A percentile compares a stretch with the other conserved stretches of the same genome.
Conservation (phyloP, 1,284 basidiomycete genomes). For the Trametes sp. region DNA sequence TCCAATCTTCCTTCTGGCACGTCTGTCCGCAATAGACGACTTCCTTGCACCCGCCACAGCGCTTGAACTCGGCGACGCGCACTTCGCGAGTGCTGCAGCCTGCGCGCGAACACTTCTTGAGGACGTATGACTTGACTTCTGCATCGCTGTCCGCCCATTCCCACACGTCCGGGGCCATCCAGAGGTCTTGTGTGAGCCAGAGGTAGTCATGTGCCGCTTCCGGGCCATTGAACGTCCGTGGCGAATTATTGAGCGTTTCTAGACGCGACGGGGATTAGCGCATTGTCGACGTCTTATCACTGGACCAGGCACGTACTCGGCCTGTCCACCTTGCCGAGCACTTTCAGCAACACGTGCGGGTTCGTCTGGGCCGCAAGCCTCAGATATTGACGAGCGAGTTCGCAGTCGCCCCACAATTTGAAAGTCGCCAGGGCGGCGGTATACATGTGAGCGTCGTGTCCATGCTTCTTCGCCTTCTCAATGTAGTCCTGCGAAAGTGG, state of each 20-base stretch:
- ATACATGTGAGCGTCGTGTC: constrained; percentile 39
- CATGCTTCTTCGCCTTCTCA: constrained; percentile 29
- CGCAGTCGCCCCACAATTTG: constrained; percentile 49
- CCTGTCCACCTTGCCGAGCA: constrained; percentile 45
- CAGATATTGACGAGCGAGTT: constrained; percentile 49
- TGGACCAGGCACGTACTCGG: constrained; percentile 43
- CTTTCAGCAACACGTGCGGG: constrained; percentile 47
- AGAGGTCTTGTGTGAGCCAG: constrained; percentile 52
- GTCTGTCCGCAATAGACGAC: constrained; percentile 47
- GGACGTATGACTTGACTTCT: constrained; percentile 38
- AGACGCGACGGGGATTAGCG: constrained; percentile 1
- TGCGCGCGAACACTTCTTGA: constrained; percentile 28
- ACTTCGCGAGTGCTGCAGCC: constrained; percentile 32
- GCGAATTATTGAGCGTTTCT: constrained; percentile 44
- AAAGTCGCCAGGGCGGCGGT: constrained; percentile 52
- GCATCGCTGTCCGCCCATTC: constrained; percentile 48
- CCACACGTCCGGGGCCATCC: constrained; percentile 52
- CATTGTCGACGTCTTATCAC: neutral
- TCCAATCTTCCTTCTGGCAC: constrained; percentile 53
- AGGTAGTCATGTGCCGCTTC: constrained; percentile 55
- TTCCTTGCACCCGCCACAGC: constrained; percentile 41
- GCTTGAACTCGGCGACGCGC: constrained; percentile 37
- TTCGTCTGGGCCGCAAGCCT: constrained; percentile 44
- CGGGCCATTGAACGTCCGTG: constrained; percentile 45
- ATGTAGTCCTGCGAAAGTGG: constrained; percentile 28